These are phyloP conservation scores for Thymus mandschuricus DNA, from an alignment of 257 asterid genomes.

Conservation along the genomic window DNA sequence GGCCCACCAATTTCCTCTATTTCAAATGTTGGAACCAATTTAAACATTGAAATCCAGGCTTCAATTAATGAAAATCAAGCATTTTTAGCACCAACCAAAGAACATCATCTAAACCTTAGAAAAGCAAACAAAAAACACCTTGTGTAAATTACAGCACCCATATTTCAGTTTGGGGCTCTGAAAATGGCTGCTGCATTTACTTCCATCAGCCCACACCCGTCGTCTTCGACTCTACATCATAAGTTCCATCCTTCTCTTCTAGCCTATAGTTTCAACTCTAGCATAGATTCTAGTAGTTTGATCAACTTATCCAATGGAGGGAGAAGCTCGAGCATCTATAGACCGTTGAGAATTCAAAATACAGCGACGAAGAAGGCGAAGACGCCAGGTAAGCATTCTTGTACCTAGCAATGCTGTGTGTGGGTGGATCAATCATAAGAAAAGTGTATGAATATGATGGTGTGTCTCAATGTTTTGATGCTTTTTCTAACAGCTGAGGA, in stretches of 20 bases:
- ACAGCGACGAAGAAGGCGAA: constrained; percentile 80
- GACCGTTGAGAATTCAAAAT: constrained; percentile 50
- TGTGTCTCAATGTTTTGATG: constrained; percentile 22
- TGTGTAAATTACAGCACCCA: constrained; percentile 10
- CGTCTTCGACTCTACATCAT: constrained; percentile 45
- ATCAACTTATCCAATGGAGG: constrained; percentile 38
- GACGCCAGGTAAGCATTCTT: constrained; percentile 64
- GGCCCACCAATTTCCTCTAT: constrained; percentile 39
- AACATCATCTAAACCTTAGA: constrained; percentile 8
- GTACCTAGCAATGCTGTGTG: not conserved
- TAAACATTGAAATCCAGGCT: constrained; percentile 11
- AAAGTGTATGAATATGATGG: not conserved
- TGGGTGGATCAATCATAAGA: not conserved
- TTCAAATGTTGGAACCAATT: constrained; percentile 14
- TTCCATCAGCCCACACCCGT: constrained; percentile 47
- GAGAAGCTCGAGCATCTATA: constrained; percentile 26
- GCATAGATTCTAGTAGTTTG: constrained; percentile 33
- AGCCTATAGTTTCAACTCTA: constrained; percentile 34
- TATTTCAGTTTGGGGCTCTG: constrained; percentile 19
- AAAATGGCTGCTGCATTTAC: constrained; percentile 65
- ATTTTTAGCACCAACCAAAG: constrained; percentile 17
- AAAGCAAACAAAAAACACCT: not conserved
- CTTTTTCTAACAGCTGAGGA: constrained; percentile 72
- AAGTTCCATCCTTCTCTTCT: constrained; percentile 42
- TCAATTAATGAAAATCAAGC: constrained; percentile 1